Base-by-base conservation (phyloP, 108 stramenopile species). In the Pelagomonas calceolata region DNA sequence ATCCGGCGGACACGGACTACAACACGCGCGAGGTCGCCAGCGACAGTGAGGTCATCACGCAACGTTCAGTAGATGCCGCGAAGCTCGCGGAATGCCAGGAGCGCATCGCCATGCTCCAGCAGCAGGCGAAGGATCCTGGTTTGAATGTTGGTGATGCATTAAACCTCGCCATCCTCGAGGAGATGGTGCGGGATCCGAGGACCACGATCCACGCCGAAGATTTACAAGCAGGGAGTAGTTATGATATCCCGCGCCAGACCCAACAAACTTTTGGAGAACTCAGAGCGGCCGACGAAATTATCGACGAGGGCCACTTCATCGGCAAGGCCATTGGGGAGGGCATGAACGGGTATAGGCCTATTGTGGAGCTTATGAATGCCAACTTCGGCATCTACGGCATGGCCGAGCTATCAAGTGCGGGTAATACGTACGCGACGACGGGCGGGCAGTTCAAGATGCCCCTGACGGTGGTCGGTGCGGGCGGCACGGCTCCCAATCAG, bases 341-440 rank as follows among this genome's bases (percentile, higher is more conserved):
- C 63, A 90, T 97, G 89, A 97, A 97, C 72, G 96, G 96, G 33
- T 97, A 95, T 88, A 82, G 96, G 30, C 96, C 96, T 26, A 97
- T 97, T 80, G 92, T 97, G 39, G 96, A 97, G 83, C 86, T 97
- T 69, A 97, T 97, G 96, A 97, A 97, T 84, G 93, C 96, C 43
- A 97, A 97, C 88, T 97, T 97, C 78, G 96, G 96, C 70, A 97
- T 97, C 79, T 97, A 95, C 80, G 96, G 96, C 46, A 95, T 97
- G 95, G 95, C 96, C 39, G 96, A 97, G 84, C 77, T 97, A 65
- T 85, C 84, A 78, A 94, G 93, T 46, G 96, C 96, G 66, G 96
- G 96, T 70, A 97, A 97, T 86, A 97, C 96, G 34, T 97, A 86
- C 70, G 96, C 96, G 30, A 97, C 96, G 26, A 97, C 96, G 34